Base-by-base conservation (phyloP, 2,329 filamentous ascomycete genomes). In the Sporothrix phasma region DNA sequence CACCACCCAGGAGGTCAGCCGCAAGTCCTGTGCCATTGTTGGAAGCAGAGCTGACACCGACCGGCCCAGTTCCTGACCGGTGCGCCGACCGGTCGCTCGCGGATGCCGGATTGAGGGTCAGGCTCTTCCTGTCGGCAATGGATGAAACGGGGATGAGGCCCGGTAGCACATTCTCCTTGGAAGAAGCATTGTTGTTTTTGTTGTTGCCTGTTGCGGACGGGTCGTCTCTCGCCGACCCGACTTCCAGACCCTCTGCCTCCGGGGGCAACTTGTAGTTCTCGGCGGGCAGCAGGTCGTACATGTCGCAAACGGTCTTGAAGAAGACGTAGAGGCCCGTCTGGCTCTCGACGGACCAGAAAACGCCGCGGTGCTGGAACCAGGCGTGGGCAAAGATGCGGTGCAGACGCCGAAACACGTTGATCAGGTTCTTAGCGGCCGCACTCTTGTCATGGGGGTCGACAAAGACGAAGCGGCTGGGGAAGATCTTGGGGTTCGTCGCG, bases 361-460 rank as follows among this genome's bases (percentile, higher is more conserved):
- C 90, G 63, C 89, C 88, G 53, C 92, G 85, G 75, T 99, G 94
- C 76, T 97, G 92, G 75, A 97, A 99, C 94, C 94, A 99, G 7
- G 94, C 94, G 74, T 99, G 94, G 54, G 94, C 94, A 73, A 97
- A 99, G 76, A 99, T 97, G 66, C 94, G 85, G 75, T 99, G 96
- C 59, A 97, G 84, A 15, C 94, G 84, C 64, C 94, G 85, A 76
- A 99, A 97, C 64, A 99, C 93, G 74, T 97, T 97, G 70, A 93
- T 89, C 65, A 99, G 80, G 74, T 95, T 93, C 75, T 91, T 90
- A 66, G 88, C 80, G 64, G 90, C 89, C 49, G 81, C 76, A 66
- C 79, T 81, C 73, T 82, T 84, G 71, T 84, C 84, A 72, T 85
- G 81, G 45, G 78, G 79, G 73, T 83, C 82, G 64, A 75, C 78